Percentiles rank a stretch among this genome's conserved stretches.
These are phyloP conservation scores for Fusarium chaquense DNA, from an alignment of 2,329 filamentous ascomycete species.

Conservation along the genomic window DNA sequence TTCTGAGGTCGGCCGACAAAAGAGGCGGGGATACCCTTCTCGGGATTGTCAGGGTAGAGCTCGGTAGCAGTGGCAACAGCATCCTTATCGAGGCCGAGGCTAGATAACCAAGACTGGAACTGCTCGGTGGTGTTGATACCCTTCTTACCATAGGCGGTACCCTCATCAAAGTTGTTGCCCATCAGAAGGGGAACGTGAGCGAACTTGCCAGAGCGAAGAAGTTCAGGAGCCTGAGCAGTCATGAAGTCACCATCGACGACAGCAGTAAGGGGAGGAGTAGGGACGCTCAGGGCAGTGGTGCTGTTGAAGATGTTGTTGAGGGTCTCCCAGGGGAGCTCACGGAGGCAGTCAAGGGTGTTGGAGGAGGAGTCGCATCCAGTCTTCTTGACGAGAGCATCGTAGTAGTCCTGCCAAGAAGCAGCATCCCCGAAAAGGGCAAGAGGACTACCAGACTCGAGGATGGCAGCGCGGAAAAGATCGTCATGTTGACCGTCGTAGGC, in stretches of 20 bases:
- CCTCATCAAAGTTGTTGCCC: slow-evolving; percentile 76
- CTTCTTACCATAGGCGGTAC: slow-evolving; percentile 63
- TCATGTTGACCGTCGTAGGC: slow-evolving; percentile 67
- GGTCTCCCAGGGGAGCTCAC: slow-evolving; percentile 48
- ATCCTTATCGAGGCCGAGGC: slow-evolving; percentile 39
- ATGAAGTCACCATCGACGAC: slow-evolving; percentile 57
- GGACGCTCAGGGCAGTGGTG: slow-evolving; percentile 34
- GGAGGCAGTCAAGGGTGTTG: slow-evolving; percentile 50
- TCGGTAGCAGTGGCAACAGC: slow-evolving; percentile 49
- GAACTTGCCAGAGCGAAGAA: slow-evolving; percentile 69
- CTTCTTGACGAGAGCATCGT: slow-evolving; percentile 45
- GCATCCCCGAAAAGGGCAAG: slow-evolving; percentile 45
- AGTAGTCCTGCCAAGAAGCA: slow-evolving; percentile 48
- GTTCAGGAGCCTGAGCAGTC: slow-evolving; percentile 59
- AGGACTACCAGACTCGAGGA: slow-evolving; percentile 62
- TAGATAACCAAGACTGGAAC: slow-evolving; percentile 53
- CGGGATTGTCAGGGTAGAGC: slow-evolving; percentile 64
- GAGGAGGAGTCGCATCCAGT: slow-evolving; percentile 42
- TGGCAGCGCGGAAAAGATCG: slow-evolving; percentile 64
- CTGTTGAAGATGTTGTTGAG: slow-evolving; percentile 50
- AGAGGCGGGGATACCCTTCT: slow-evolving; percentile 60
- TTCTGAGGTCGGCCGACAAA: slow-evolving; percentile 50
- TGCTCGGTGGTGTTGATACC: slow-evolving; percentile 68
- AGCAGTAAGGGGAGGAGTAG: slow-evolving; percentile 32
- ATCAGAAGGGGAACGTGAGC: slow-evolving; percentile 71